Conservation (phyloP, 2,329 filamentous ascomycete species). For the Zymoseptoria pseudotritici region DNA sequence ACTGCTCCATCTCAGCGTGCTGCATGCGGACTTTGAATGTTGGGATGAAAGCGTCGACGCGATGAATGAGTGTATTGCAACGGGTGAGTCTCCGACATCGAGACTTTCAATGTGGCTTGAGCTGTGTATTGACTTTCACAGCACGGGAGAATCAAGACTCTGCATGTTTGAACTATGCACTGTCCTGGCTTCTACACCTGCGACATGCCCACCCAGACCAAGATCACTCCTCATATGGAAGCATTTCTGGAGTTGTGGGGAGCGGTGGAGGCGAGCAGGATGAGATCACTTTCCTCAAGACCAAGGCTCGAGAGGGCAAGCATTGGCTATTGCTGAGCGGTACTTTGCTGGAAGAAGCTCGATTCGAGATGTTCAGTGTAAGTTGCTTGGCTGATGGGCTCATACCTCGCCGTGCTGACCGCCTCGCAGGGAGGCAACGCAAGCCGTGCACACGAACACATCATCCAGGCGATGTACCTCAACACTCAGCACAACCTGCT, state of each 20-base stretch:
- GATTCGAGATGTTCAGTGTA: conserved; percentile 66
- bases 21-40: conserved; percentile 93
- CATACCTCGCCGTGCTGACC: conserved; percentile 1
- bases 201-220: conserved; percentile 69
- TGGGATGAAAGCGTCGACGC: conserved; percentile 82
- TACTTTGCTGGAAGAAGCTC: conserved; percentile 77
- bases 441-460: conserved; percentile 61
- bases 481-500: conserved; percentile 70
- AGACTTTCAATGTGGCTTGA: background rate
- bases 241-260: conserved; percentile 21
- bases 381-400: conserved; percentile 32
- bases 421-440: conserved; percentile 11
- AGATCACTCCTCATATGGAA: conserved; percentile 13
- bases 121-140: conserved; percentile 9
- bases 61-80: conserved; percentile 90
- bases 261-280: conserved; percentile 54
- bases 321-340: conserved; percentile 82
- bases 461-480: conserved; percentile 75
- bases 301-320: conserved; percentile 75
- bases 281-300: conserved; percentile 72
- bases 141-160: conserved; percentile 89
- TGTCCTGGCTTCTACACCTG: conserved; percentile 95
- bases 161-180: conserved; percentile 84
- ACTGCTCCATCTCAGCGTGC: conserved; percentile 81
- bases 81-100: conserved; percentile 32